Evolutionary conservation across 2,329 filamentous ascomycete species (phyloP).

Genomic region (Colletotrichum camelliae): DNA sequence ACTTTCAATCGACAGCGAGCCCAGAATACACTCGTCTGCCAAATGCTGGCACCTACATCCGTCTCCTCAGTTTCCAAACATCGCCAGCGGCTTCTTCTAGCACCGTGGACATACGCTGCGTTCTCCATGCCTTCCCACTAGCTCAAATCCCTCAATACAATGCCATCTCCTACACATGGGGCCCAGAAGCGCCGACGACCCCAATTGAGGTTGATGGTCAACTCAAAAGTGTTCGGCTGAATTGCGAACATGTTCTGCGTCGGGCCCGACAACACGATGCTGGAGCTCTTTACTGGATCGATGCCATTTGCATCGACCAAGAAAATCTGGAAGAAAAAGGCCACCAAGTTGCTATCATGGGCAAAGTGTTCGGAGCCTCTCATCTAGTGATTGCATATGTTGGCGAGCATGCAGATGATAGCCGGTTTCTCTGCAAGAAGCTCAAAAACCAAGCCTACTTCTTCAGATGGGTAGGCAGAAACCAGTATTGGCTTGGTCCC

Average conservation of each 20-base stretch:
- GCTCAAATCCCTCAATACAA: neutral
- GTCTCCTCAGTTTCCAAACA: neutral
- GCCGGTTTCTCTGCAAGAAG: neutral
- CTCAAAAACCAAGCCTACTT: neutral
- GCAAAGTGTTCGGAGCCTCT: neutral
- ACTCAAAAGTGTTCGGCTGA: neutral
- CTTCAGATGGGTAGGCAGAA: neutral
- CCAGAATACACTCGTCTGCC: neutral
- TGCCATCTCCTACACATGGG: neutral
- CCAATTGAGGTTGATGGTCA: neutral
- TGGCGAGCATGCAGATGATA: neutral
- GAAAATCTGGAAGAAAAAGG: neutral
- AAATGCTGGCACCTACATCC: neutral
- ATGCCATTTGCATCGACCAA: neutral
- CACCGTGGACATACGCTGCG: neutral
- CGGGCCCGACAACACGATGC: neutral
- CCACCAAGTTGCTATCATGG: neutral
- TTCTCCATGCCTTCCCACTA: neutral
- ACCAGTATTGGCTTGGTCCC: neutral
- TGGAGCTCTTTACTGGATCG: neutral
- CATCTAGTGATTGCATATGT: neutral
- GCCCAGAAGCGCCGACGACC: neutral
- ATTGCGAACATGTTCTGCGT: neutral
- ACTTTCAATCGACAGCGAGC: neutral
- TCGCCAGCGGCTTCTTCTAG: too few relatives aligned